phyloP scores from a whole-genome alignment of 768 basidiomycete species.

The Candolleomyces eurysporus region DNA sequence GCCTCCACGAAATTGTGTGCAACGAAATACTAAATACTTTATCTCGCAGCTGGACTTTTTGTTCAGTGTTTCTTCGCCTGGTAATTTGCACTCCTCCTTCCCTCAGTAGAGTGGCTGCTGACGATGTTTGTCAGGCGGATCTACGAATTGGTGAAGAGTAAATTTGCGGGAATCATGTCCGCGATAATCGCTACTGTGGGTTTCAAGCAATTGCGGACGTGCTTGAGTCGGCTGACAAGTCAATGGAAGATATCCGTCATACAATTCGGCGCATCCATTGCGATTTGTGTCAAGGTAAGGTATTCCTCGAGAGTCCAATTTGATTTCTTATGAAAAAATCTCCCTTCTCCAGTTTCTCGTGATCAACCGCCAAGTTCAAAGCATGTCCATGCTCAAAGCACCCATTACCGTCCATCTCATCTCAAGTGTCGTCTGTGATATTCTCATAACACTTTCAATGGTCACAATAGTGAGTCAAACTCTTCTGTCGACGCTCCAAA shows the following conservation, averaged over 20 bases:
- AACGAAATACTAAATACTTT: not conserved
- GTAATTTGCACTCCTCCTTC: not conserved
- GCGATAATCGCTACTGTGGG: not conserved
- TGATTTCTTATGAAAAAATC: not conserved
- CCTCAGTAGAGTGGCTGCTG: not conserved
- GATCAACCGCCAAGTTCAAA: not conserved
- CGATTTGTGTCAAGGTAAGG: not conserved
- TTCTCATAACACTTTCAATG: not conserved
- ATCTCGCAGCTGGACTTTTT: not conserved
- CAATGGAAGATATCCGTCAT: not conserved
- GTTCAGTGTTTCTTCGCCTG: not conserved
- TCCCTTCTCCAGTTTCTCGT: not conserved
- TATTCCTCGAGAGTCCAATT: not conserved
- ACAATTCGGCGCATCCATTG: not conserved
- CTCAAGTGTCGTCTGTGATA: not conserved
- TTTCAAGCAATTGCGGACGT: not conserved
- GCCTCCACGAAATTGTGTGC: not conserved
- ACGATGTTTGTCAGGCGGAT: not conserved
- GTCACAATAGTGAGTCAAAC: not conserved
- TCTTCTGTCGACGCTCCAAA: not conserved
- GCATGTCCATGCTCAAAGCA: not conserved
- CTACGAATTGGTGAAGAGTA: not conserved
- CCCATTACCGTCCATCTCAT: not conserved
- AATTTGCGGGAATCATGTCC: not conserved
- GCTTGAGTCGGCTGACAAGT: no score